phyloP scores from a whole-genome alignment of 257 asterid species.

The Echites panduratus region DNA sequence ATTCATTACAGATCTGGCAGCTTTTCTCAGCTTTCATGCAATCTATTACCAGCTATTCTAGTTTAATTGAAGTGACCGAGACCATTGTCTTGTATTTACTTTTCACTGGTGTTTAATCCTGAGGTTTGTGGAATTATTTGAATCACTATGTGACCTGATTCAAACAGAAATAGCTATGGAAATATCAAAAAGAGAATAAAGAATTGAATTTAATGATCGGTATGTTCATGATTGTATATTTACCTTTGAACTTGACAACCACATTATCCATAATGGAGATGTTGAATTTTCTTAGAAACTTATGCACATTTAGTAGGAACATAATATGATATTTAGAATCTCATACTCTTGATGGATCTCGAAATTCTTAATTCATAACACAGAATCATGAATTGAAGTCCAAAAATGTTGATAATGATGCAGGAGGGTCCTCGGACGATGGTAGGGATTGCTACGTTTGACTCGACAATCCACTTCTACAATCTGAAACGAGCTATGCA shows the following conservation, averaged over 20 bases:
- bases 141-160: not conserved
- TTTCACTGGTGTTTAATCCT: not conserved
- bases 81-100: not conserved
- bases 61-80: not conserved
- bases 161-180: not conserved
- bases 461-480: slow-evolving; percentile 92
- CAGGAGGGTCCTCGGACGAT: slow-evolving; percentile 93
- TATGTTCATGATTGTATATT: not conserved
- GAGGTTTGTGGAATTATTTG: not conserved
- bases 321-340: not conserved
- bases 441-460: slow-evolving; percentile 97
- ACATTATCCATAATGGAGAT: not conserved
- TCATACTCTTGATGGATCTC: not conserved
- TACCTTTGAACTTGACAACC: not conserved
- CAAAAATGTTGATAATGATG: slow-evolving; percentile 17
- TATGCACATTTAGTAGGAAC: not conserved
- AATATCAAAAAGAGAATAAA: not conserved
- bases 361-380: not conserved
- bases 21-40: not conserved
- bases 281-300: not conserved
- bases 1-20: not conserved
- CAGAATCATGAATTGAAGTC: not conserved
- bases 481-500: slow-evolving; percentile 76
- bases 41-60: not conserved
- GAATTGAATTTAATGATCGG: not conserved